A percentile compares a stretch with the other conserved stretches of the same genome.
Conservation (phyloP, 345 rosid genomes). For the Citrus maxima region DNA sequence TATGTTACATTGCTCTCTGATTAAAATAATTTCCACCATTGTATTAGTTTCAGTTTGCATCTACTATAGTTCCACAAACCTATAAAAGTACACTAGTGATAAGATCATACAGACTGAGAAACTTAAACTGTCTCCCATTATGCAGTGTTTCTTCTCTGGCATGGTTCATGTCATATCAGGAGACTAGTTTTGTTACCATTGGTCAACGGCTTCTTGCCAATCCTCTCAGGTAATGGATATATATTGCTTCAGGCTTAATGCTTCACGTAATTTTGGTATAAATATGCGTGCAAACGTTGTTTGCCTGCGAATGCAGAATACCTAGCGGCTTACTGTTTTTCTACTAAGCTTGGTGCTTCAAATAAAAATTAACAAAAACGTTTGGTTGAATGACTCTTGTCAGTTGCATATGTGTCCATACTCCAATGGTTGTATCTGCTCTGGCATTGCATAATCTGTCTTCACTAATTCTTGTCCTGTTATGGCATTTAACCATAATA, state of each 20-base stretch:
- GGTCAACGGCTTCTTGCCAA: slow-evolving; percentile 94
- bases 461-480: not conserved
- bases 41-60: not conserved
- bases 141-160: slow-evolving; percentile 97
- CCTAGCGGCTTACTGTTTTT: not conserved
- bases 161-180: slow-evolving; percentile 99
- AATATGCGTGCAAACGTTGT: not conserved
- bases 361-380: not conserved
- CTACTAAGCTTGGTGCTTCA: not conserved
- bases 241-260: slow-evolving; percentile 1
- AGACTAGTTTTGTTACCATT: slow-evolving; percentile 93
- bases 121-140: slow-evolving; percentile 13
- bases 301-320: not conserved
- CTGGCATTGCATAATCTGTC: not conserved
- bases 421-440: not conserved
- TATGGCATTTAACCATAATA: not conserved
- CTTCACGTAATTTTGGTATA: not conserved
- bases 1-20: not conserved
- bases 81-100: not conserved
- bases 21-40: not conserved
- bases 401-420: not conserved
- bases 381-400: not conserved
- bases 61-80: not conserved
- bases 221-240: slow-evolving; percentile 69
- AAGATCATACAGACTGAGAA: not conserved